phyloP scores from a whole-genome alignment of 2,329 filamentous ascomycete genomes.

The Proliferodiscus dingleyae region DNA sequence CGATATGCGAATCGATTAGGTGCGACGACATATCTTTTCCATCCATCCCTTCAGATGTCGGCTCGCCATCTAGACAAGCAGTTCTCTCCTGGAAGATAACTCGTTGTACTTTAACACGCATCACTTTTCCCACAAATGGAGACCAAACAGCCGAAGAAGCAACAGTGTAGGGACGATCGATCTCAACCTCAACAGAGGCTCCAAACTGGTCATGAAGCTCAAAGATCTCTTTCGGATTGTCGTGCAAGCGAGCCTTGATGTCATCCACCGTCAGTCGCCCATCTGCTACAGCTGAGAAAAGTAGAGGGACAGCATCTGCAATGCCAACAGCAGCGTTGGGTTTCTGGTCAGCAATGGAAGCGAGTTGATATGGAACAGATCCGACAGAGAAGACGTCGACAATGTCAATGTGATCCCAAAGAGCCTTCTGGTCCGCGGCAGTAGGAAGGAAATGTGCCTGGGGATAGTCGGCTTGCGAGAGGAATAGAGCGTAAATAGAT shows the following conservation, averaged over 20 bases:
- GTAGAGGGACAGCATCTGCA: slow-evolving; percentile 65
- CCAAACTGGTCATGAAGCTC: slow-evolving; percentile 76
- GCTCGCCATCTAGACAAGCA: slow-evolving; percentile 67
- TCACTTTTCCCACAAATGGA: slow-evolving; percentile 63
- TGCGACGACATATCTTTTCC: slow-evolving; percentile 76
- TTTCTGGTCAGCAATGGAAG: slow-evolving; percentile 47
- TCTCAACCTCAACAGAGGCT: slow-evolving; percentile 68
- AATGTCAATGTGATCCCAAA: slow-evolving; percentile 67
- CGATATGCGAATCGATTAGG: slow-evolving; percentile 37
- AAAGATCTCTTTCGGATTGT: slow-evolving; percentile 76
- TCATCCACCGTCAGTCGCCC: slow-evolving; percentile 70
- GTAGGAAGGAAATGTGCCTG: slow-evolving; percentile 63
- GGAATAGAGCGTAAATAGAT: slow-evolving; percentile 72
- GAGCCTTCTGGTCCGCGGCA: slow-evolving; percentile 61
- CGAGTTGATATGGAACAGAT: slow-evolving; percentile 72
- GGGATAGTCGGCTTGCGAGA: slow-evolving; percentile 66
- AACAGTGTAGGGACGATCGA: slow-evolving; percentile 65
- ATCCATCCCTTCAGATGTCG: slow-evolving; percentile 49
- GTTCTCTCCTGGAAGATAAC: slow-evolving; percentile 72
- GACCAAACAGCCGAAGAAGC: slow-evolving; percentile 55
- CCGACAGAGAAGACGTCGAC: slow-evolving; percentile 79
- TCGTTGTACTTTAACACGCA: slow-evolving; percentile 67
- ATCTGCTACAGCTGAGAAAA: slow-evolving; percentile 71
- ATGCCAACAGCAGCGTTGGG: slow-evolving; percentile 62
- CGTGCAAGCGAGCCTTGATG: slow-evolving; percentile 64